Base-by-base conservation (phyloP, 139 green algal genomes). In the Chlorella sp. region DNA sequence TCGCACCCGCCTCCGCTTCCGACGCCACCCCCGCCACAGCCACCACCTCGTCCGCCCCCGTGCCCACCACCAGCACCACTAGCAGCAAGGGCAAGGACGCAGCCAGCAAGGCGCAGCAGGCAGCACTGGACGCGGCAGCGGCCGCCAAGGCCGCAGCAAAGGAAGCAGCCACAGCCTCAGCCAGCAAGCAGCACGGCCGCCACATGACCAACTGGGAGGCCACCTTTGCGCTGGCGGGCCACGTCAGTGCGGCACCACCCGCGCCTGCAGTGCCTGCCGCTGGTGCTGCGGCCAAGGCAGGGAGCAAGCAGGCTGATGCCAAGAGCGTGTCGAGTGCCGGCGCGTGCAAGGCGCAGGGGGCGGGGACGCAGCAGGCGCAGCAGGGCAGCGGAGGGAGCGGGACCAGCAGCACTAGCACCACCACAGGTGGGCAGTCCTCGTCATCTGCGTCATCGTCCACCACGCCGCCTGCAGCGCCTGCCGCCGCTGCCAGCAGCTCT, bases 201-300 rank as follows among this genome's bases (percentile, higher is more conserved):
- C 17, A 24, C 10, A 55, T 55, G 42, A 55, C 10, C 17, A 55
- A 55, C 29, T 67, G 61, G 61, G 24, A 26, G 6, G 61, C 61
- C 61, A 67, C 61, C 27, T 67, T 67, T 67, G 61, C 61, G n/a
- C 61, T 67, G 23, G 29, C 61, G 3, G 61, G 61, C 3, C 23
- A 27, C 23, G n/a, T 35, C 3, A 26, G n/a, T 35, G 61, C 23
- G 23, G 31, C 27, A 26, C 62, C n/a, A 26, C 31, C 63, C 50
- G n/a, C 30, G 63, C 31, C 63, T 5, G 31, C 31, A 22, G 32
- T 30, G 2, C 33, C 63, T 31, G 63, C 63, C 31, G n/a, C n/a
- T n/a, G n/a, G n/a, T n/a, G n/a, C n/a, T n/a, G n/a, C n/a, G n/a
- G n/a, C n/a, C n/a, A n/a, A n/a, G n/a, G n/a, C n/a, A n/a, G n/a